Evolutionary conservation across 176 grass and related monocot genomes (phyloP), one percentile per base, ranked within the genome.

Genomic region (Raddia guianensis): DNA sequence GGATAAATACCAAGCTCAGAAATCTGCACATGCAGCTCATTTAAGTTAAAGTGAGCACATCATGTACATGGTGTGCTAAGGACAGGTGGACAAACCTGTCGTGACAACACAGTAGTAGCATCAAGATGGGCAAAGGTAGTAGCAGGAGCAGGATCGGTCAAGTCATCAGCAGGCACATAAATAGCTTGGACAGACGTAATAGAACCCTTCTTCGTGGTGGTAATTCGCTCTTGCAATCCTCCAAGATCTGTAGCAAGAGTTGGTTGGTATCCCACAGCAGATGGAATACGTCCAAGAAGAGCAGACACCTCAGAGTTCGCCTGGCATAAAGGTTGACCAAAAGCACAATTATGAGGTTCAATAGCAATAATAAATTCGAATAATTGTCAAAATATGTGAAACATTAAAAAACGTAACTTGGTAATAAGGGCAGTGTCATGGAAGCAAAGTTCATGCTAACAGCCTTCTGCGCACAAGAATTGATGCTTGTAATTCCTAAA

Each of bases 271-370:
- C 94, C 94, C 83, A 97, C 94, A 51, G 94, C 94, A 87, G 94
- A 97, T 62, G 94, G 94, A 83, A 97, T 97, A 88, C 89, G 94
- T 54, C 94, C 91, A 77, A 97, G 91, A 78, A 97, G 92, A 57
- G 94, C 94, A 88, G 94, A 97, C 89, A 97, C 94, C 91, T 97
- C 89, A 69, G 94, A 97, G 83, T 97, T 97, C 6, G 91, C 94
- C 91, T 97, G 73, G 32, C 40, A 86, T 73, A 37, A 82, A 53
- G 19, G 66, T 12, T 18, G 13, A 79, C 0, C 49, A 75, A 75
- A 56, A 9, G 27, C 54, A 60, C 16, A 63, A 47, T 33, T 77
- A n/a, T 49, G 6, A 66, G 57, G 59, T 7, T 76, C 43, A 49
- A 35, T 52, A 58, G 45, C 3, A 43, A 63, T 15, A 13, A 6